Percentiles rank a stretch among this genome's conserved stretches.
These are phyloP conservation scores for Wickerhamomyces ciferrii DNA, from an alignment of 805 yeast genomes.

Conservation along the genomic window DNA sequence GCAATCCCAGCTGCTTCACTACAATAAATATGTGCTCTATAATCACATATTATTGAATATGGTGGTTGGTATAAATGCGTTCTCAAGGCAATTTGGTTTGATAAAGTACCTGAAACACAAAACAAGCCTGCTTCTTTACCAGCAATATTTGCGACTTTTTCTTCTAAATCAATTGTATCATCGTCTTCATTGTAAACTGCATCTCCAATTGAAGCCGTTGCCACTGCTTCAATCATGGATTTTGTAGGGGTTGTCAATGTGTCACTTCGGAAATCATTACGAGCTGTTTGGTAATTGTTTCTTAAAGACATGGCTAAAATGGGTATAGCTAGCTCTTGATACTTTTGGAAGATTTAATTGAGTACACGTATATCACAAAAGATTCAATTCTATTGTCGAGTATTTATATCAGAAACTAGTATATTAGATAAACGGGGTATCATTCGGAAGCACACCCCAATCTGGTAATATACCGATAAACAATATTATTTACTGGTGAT, in stretches of 20 bases:
- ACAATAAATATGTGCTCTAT: constrained; percentile 76
- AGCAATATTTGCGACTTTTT: constrained; percentile 56
- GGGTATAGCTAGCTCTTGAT: background rate
- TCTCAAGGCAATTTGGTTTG: constrained; percentile 83
- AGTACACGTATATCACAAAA: no score
- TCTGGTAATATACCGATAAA: no score
- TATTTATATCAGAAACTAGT: no score
- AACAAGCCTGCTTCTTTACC: constrained; percentile 80
- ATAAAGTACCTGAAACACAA: constrained; percentile 86
- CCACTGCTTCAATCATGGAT: constrained; percentile 60
- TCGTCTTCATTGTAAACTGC: constrained; percentile 84
- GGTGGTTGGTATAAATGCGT: constrained; percentile 79
- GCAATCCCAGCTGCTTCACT: constrained; percentile 93
- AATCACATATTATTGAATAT: constrained; percentile 78
- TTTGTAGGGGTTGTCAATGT: constrained; percentile 87
- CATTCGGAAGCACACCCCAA: no score
- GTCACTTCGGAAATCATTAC: constrained; percentile 64
- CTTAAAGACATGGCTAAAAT: background rate
- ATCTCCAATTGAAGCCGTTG: constrained; percentile 67
- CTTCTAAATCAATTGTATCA: constrained; percentile 61
- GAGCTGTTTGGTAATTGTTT: constrained; percentile 16
- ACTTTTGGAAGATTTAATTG: background rate
- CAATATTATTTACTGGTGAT: no score
- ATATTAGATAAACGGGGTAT: no score
- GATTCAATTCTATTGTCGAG: no score